Conservation (phyloP, 345 rosid species). For the Luvunga scandens region DNA sequence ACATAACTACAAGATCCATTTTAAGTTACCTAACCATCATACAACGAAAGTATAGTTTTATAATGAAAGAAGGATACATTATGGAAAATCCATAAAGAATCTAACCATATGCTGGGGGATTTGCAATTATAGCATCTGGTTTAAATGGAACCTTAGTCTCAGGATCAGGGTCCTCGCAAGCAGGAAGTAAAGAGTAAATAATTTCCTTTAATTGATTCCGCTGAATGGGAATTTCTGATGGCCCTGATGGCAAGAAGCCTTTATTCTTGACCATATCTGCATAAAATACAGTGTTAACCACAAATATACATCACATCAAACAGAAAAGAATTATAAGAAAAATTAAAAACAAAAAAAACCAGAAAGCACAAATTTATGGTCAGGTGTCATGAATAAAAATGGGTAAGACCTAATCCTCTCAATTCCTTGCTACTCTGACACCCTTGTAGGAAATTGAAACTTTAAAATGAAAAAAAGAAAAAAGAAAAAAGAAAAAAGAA, state of each 20-base stretch:
- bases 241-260: constrained; percentile 61
- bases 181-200: constrained; percentile 47
- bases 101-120: constrained; percentile 62
- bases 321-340: background rate
- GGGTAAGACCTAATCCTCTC: background rate
- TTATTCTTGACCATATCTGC: constrained; percentile 69
- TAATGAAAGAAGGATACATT: background rate
- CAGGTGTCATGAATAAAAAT: background rate
- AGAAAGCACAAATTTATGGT: background rate
- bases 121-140: constrained; percentile 56
- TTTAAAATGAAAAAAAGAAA: background rate
- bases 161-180: constrained; percentile 48
- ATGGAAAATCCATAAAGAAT: background rate
- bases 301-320: background rate
- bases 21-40: background rate
- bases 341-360: background rate
- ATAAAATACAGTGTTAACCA: background rate
- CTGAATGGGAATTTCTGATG: constrained; percentile 53
- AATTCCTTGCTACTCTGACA: background rate
- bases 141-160: constrained; percentile 28
- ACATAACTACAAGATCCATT: background rate
- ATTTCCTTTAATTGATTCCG: constrained; percentile 48
- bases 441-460: background rate
- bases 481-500: background rate
- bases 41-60: background rate